These are phyloP conservation scores for Aspergillus egyptiacus DNA, from an alignment of 495 filamentous ascomycete genomes.

Conservation along the genomic window DNA sequence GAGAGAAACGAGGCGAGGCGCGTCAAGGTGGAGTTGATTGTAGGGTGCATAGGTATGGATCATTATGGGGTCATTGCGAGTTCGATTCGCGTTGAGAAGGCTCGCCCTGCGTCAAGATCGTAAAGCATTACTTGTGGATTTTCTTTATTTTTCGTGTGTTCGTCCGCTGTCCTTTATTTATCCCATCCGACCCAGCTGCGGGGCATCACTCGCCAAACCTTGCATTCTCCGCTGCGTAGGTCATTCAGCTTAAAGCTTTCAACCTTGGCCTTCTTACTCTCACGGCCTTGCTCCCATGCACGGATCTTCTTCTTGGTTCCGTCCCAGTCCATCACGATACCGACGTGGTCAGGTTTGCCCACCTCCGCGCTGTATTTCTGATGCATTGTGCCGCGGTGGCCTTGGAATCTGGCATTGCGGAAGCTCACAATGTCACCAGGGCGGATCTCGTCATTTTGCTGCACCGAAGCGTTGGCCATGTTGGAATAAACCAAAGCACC, in stretches of 20 bases:
- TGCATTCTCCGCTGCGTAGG: conserved; percentile 87
- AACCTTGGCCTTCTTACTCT: conserved; percentile 88
- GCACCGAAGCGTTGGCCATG: conserved; percentile 83
- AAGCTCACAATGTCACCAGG: conserved; percentile 90
- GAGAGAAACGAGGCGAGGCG: not conserved
- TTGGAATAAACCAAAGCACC: conserved; percentile 92
- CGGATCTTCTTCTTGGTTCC: conserved; percentile 97
- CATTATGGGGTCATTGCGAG: conserved; percentile 9
- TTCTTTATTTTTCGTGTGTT: too few relatives aligned
- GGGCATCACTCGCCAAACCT: conserved; percentile 95
- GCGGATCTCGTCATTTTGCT: conserved; percentile 89
- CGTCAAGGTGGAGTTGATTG: conserved; percentile 1
- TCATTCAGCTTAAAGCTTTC: conserved; percentile 94
- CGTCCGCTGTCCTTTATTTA: conserved; percentile 23
- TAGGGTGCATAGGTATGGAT: conserved; percentile 2
- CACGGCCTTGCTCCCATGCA: conserved; percentile 91
- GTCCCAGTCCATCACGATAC: conserved; percentile 96
- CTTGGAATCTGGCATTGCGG: conserved; percentile 91
- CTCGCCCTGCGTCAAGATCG: conserved; percentile 7
- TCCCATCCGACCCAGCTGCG: conserved; percentile 90
- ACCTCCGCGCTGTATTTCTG: conserved; percentile 87
- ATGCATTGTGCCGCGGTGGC: conserved; percentile 91
- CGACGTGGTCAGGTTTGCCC: conserved; percentile 90
- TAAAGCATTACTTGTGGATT: conserved; percentile 10
- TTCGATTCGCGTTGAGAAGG: not conserved